These are phyloP conservation scores for Berkeleyomyces rouxiae DNA, from an alignment of 2,329 filamentous ascomycete species.

Conservation along the genomic window DNA sequence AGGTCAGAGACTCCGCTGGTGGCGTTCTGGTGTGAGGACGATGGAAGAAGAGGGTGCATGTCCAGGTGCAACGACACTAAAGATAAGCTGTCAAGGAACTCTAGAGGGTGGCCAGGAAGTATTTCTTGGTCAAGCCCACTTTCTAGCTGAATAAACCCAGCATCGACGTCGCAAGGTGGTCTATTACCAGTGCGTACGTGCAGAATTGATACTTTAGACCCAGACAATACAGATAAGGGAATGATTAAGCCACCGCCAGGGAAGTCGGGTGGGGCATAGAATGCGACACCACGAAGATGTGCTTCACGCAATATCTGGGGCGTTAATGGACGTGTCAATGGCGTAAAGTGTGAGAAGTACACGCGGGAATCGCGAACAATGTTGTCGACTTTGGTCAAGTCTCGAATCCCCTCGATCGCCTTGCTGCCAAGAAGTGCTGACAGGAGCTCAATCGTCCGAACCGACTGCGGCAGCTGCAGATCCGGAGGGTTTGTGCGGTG, in stretches of 20 bases:
- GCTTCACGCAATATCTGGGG: conserved; percentile 4
- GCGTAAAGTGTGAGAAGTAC: conserved; percentile 10
- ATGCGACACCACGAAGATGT: conserved; percentile 4
- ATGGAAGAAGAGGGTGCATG: neutral
- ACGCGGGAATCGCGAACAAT: neutral
- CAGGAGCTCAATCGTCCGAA: neutral
- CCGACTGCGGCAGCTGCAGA: neutral
- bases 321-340: neutral
- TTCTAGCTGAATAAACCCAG: neutral
- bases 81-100: neutral
- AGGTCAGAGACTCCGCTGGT: neutral
- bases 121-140: neutral
- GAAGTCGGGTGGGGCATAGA: conserved; percentile 1
- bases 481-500: conserved; percentile 3
- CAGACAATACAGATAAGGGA: conserved; percentile 5
- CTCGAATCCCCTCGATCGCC: neutral
- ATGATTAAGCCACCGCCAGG: conserved; percentile 8
- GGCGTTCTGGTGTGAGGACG: neutral
- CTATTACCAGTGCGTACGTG: neutral
- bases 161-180: neutral
- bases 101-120: neutral
- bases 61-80: conserved; percentile 9
- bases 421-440: neutral
- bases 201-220: conserved; percentile 2
- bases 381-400: neutral